Evolutionary conservation across 257 asterid genomes (phyloP), one percentile per base, ranked within the genome.

Genomic region (Nicotiana paniculata): DNA sequence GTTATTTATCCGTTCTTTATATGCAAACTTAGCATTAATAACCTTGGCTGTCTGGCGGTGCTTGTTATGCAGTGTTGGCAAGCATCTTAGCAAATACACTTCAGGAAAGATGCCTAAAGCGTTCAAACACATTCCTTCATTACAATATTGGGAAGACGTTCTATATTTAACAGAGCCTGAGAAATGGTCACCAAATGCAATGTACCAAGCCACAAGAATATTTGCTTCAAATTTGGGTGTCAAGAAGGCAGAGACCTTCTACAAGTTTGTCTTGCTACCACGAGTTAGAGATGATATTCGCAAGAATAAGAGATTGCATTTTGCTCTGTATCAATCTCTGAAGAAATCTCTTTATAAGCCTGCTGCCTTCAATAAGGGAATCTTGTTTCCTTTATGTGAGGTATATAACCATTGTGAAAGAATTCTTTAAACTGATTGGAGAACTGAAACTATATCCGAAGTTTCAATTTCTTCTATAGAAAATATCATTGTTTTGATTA

Each of bases 321-420:
- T 95, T 88, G 93, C 95, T 28, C 81, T 95, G 59, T 93, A 93
- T 86, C 98, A 93, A 53, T 90, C 99, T 81, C 81, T 95, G 90
- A 95, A 90, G 85, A 95, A 95, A 86, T 88, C 93, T 84, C 86
- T 93, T 51, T 95, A 90, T 77, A 95, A 95, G 83, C 99, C 99
- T 43, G 99, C 97, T 81, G 98, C 99, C 81, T 95, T 95, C 88
- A 95, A 93, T 79, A 95, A 89, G 91, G 99, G 99, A 83, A 89
- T 95, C 59, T 86, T 93, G 88, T 83, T 93, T 80, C 87, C 99
- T 21, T 88, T 95, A 77, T 95, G 99, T 51, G 97, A 95, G 98
- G 98, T 95, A 88, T 54, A 62, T 26, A 33, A 48, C 46, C 62
- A 13, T 67, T 67, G 48, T 51, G 70, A 66, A 64, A 59, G 32